Conservation (phyloP, 2,329 filamentous ascomycete genomes). For the Venturia aucupariae region DNA sequence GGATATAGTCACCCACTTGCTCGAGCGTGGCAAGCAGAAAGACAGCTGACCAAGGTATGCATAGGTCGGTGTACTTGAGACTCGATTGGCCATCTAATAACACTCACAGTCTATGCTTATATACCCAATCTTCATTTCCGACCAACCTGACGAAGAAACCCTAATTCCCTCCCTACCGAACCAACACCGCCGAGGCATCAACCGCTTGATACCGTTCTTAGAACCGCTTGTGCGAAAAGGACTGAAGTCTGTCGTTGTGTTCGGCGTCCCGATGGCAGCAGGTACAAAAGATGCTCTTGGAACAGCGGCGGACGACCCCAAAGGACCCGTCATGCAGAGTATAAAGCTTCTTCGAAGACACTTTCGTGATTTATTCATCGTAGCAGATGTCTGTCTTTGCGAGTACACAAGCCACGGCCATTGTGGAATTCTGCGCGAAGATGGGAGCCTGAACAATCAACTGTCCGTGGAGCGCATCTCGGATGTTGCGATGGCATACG, state of each 20-base stretch:
- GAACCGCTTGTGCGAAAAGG: slow-evolving; percentile 83
- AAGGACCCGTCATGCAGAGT: slow-evolving; percentile 79
- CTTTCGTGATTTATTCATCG: slow-evolving; percentile 87
- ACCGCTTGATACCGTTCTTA: slow-evolving; percentile 75
- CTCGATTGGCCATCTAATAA: not conserved
- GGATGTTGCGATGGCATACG: slow-evolving; percentile 96
- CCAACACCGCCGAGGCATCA: slow-evolving; percentile 80
- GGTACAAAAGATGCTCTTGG: slow-evolving; percentile 83
- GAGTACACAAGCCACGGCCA: slow-evolving; percentile 98
- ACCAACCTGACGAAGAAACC: slow-evolving; percentile 85
- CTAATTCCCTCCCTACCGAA: slow-evolving; percentile 84
- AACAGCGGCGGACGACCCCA: slow-evolving; percentile 83
- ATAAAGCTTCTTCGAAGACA: slow-evolving; percentile 76
- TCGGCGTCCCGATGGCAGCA: slow-evolving; percentile 79
- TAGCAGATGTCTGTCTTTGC: slow-evolving; percentile 90
- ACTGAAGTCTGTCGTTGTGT: slow-evolving; percentile 85
- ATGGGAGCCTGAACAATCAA: slow-evolving; percentile 86
- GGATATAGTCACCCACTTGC: slow-evolving; percentile 44
- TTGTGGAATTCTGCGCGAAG: slow-evolving; percentile 89
- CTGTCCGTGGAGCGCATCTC: slow-evolving; percentile 90
- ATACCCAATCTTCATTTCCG: slow-evolving; percentile 92
- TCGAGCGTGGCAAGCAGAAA: slow-evolving; percentile 43
- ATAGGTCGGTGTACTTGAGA: not conserved
- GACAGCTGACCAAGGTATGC: slow-evolving; percentile 41
- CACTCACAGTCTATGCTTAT: slow-evolving; percentile 82